Conservation (phyloP, 352 stramenopile species). For the Pythium sp. region DNA sequence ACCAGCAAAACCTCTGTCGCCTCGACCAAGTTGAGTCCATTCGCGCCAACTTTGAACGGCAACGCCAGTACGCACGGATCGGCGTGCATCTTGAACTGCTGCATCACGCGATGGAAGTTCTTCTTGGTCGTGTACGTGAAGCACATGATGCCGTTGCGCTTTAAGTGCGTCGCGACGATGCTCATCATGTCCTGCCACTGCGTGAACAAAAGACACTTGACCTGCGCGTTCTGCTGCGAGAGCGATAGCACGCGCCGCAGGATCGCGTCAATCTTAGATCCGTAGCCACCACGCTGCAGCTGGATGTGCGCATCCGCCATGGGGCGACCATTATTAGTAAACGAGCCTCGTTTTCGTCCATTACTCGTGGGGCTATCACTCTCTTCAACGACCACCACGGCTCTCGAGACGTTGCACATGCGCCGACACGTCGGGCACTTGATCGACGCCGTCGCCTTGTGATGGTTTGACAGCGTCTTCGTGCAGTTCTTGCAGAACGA, state of each 20-base stretch:
- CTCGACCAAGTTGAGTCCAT: slow-evolving; percentile 91
- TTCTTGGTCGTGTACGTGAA: slow-evolving; percentile 68
- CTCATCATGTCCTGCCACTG: slow-evolving; percentile 90
- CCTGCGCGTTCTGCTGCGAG: slow-evolving; percentile 40
- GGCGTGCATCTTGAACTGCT: slow-evolving; percentile 51
- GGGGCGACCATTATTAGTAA: neutral
- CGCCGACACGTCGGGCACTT: slow-evolving; percentile 62
- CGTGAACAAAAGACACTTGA: slow-evolving; percentile 91
- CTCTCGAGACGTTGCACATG: slow-evolving; percentile 20
- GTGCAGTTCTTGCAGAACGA: slow-evolving; percentile 63
- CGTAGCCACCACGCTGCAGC: slow-evolving; percentile 33
- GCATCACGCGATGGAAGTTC: slow-evolving; percentile 37
- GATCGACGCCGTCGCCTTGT: slow-evolving; percentile 24
- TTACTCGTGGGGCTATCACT: neutral
- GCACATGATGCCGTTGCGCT: slow-evolving; percentile 56
- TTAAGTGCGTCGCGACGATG: slow-evolving; percentile 29
- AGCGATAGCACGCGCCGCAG: slow-evolving; percentile 46
- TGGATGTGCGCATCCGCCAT: slow-evolving; percentile 13
- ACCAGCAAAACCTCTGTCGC: slow-evolving; percentile 91
- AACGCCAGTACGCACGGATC: slow-evolving; percentile 66
- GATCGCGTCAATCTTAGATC: slow-evolving; percentile 73
- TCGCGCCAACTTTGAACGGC: slow-evolving; percentile 86
- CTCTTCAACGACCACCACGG: slow-evolving; percentile 27
- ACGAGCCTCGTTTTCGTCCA: neutral
- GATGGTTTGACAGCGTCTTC: slow-evolving; percentile 30